Evolutionary conservation across 1,284 basidiomycete genomes (phyloP).

Genomic region (Ustilago vetiveriae): DNA sequence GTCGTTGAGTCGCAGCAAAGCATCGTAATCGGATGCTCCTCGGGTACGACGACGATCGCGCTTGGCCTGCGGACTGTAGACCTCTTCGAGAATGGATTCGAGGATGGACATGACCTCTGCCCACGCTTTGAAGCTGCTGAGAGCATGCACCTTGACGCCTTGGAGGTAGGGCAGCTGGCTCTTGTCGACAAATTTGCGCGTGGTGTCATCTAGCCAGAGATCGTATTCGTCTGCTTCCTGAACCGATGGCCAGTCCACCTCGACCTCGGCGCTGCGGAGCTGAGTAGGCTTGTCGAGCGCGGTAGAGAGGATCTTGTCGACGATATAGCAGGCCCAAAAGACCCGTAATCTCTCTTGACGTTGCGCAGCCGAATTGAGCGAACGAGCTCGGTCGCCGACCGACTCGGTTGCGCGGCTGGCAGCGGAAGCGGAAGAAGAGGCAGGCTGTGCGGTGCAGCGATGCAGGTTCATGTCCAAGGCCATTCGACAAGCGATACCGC

Average conservation of each 20-base stretch:
- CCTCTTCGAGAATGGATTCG: slow-evolving; percentile 45
- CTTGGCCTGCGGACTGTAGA: slow-evolving; percentile 47
- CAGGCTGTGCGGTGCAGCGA: slow-evolving; percentile 12
- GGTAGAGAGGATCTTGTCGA: slow-evolving; percentile 54
- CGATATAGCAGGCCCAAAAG: slow-evolving; percentile 51
- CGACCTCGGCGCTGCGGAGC: slow-evolving; percentile 43
- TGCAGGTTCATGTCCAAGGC: slow-evolving; percentile 53
- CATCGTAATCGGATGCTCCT: slow-evolving; percentile 32
- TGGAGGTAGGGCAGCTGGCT: slow-evolving; percentile 21
- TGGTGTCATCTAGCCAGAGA: slow-evolving; percentile 45
- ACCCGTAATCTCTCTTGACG: slow-evolving; percentile 36
- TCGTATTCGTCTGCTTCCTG: slow-evolving; percentile 52
- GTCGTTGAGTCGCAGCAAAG: slow-evolving; percentile 26
- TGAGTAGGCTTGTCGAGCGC: slow-evolving; percentile 49
- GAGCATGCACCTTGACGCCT: slow-evolving; percentile 46
- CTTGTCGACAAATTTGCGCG: slow-evolving; percentile 36
- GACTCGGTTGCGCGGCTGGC: not conserved
- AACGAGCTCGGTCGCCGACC: not conserved
- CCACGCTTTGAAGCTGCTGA: slow-evolving; percentile 49
- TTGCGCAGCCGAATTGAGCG: slow-evolving; percentile 7
- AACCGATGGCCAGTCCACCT: slow-evolving; percentile 33
- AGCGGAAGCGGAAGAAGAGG: not conserved
- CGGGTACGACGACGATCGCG: slow-evolving; percentile 32
- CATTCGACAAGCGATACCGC: slow-evolving; percentile 48
- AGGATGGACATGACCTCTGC: slow-evolving; percentile 50